A percentile compares a stretch with the other conserved stretches of the same genome.
Evolutionary conservation across 345 rosid genomes (phyloP).

Genomic region (Corchorus olitorius): DNA sequence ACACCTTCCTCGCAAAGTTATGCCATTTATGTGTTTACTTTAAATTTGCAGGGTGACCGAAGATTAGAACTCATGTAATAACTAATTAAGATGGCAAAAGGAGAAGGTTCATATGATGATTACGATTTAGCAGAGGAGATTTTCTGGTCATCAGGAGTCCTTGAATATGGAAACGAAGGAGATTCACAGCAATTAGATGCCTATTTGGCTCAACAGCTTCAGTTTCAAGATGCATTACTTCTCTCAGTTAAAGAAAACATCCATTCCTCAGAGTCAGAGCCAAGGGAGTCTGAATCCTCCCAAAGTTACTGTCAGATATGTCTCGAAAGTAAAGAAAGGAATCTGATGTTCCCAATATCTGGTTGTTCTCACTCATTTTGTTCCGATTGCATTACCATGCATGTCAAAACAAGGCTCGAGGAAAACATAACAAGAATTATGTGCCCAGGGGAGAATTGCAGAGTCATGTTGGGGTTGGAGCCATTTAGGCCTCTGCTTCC

Average conservation of each 20-base stretch:
- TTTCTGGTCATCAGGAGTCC: neutral
- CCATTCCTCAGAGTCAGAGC: neutral
- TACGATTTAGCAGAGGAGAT: neutral
- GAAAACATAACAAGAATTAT: conserved; percentile 24
- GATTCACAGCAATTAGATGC: conserved; percentile 4
- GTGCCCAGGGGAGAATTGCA: conserved; percentile 35
- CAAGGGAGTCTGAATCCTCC: conserved; percentile 30
- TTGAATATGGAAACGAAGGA: neutral
- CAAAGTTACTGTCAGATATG: conserved; percentile 57
- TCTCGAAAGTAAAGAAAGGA: conserved; percentile 40
- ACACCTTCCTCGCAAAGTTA: neutral
- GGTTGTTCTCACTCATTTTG: conserved; percentile 58
- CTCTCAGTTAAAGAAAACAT: neutral
- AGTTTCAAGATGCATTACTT: neutral
- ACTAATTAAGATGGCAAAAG: neutral
- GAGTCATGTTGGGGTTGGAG: conserved; percentile 16
- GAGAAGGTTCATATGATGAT: neutral
- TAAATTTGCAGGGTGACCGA: neutral
- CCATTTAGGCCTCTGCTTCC: conserved; percentile 25
- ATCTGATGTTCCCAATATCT: conserved; percentile 39
- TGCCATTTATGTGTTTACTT: neutral
- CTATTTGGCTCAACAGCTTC: neutral
- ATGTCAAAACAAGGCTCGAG: conserved; percentile 42
- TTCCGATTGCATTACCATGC: conserved; percentile 48
- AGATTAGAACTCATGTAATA: conserved; percentile 5